Evolutionary conservation across 352 stramenopile genomes (phyloP), one percentile per base, ranked within the genome.

Genomic region (Phytophthora vignae): DNA sequence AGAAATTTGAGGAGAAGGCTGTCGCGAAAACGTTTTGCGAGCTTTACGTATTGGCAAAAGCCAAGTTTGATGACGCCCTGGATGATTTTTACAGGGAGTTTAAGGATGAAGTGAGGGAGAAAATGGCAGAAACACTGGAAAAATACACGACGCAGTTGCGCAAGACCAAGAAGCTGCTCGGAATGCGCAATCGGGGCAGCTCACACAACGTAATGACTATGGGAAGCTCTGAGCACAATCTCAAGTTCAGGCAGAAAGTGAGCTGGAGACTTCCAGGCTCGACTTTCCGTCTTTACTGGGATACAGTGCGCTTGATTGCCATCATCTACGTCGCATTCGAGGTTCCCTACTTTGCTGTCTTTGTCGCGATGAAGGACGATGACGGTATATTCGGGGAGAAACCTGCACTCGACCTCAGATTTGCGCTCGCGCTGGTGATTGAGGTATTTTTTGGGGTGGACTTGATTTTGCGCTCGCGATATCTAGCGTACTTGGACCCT

Each of bases 11-110:
- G 55, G 84, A 94, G 50, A 92, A 90, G 19, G 88, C 88, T 0
- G 67, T 87, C 0, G 88, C 88, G 3, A 92, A 93, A 67, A 93
- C 88, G 0, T 95, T 95, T 60, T 95, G 87, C 21, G 88, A 95
- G 62, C 76, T 95, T 2, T 93, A 93, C 33, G 85, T 90, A 14
- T 75, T 95, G 4, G 79, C 90, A 1, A 93, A 92, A 49, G 60
- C 69, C 0, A 77, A 81, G 0, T 92, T 95, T 55, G 83, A 95
- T 49, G 75, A 80, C 12, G 84, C 83, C 0, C 7, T 33, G 29
- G 29, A 33, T 33, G 29, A 33, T 33, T 33, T 33, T 33, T 33
- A 33, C 29, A 33, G 29, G 29, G 29, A 33, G 7, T 33, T 3
- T 9, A 33, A 90, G 12, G 12, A 46, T 9, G 67, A 78, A 31